Evolutionary conservation across 2,329 filamentous ascomycete species (phyloP).

Genomic region (Proliferodiscus dingleyae): DNA sequence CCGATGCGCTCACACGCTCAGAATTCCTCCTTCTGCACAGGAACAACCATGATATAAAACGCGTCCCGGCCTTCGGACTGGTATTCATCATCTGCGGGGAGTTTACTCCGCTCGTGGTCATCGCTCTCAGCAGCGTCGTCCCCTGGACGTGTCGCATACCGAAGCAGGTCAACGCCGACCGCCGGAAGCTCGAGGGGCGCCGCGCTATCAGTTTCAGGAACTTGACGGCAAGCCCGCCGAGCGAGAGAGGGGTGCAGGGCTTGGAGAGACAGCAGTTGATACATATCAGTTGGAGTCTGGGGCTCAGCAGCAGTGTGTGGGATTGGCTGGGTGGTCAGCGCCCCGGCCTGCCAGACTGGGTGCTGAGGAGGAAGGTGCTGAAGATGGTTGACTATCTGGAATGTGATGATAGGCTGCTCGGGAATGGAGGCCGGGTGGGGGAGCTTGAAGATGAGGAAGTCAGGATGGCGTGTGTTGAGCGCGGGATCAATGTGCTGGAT

Average conservation of each 20-base stretch:
- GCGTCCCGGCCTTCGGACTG: constrained; percentile 72
- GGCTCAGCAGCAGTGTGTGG: constrained; percentile 37
- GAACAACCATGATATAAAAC: constrained; percentile 66
- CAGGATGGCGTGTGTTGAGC: constrained; percentile 63
- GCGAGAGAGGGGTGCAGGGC: constrained; percentile 20
- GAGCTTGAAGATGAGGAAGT: constrained; percentile 61
- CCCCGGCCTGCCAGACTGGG: constrained; percentile 36
- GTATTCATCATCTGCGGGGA: constrained; percentile 78
- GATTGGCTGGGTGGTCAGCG: constrained; percentile 37
- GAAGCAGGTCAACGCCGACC: constrained; percentile 57
- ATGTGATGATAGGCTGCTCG: constrained; percentile 66
- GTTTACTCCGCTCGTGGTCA: constrained; percentile 75
- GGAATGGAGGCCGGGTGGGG: constrained; percentile 54
- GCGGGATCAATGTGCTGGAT: constrained; percentile 55
- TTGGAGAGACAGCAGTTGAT: constrained; percentile 36
- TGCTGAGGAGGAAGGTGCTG: constrained; percentile 51
- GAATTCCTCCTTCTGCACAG: constrained; percentile 68
- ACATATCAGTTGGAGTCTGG: constrained; percentile 38
- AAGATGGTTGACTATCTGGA: constrained; percentile 58
- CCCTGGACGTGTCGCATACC: constrained; percentile 83
- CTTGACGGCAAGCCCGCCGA: constrained; percentile 25
- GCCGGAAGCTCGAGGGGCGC: constrained; percentile 49
- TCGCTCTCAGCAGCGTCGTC: constrained; percentile 65
- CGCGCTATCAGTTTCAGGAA: constrained; percentile 45
- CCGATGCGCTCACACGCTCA: constrained; percentile 50